phyloP scores from a whole-genome alignment of 208 protist species.

The Acanthamoeba sp. region DNA sequence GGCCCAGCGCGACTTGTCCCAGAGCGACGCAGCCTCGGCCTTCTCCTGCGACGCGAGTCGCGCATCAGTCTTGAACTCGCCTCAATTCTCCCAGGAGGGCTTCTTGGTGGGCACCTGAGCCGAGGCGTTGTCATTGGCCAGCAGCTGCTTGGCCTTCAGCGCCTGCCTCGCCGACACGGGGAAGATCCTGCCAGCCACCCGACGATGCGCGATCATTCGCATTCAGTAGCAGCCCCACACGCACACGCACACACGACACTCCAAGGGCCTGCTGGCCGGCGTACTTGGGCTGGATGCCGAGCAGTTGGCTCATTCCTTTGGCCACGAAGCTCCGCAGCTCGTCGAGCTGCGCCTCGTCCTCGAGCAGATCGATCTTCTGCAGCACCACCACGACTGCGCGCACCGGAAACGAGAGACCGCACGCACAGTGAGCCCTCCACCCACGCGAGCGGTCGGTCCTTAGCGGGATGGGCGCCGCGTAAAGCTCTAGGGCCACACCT shows the following conservation, averaged over 20 bases:
- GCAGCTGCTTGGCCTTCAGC: slow-evolving; percentile 76
- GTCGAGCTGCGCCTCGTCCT: slow-evolving; percentile 60
- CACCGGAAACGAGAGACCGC: not conserved
- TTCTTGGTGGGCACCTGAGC: no score
- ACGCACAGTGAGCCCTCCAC: not conserved
- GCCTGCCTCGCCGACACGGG: slow-evolving; percentile 75
- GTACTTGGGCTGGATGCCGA: slow-evolving; percentile 48
- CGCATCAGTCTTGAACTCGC: no score
- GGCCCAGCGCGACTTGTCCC: slow-evolving; percentile 71
- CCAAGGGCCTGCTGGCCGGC: not conserved
- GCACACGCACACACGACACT: not conserved
- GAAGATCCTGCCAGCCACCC: slow-evolving; percentile 67
- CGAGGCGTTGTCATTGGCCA: not conserved
- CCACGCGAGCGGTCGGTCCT: no score
- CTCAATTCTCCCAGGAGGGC: no score
- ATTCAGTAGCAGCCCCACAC: not conserved
- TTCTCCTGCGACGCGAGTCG: not conserved
- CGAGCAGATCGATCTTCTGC: slow-evolving; percentile 79
- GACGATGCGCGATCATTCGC: not conserved
- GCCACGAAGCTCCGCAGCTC: not conserved
- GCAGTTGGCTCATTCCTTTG: slow-evolving; percentile 47
- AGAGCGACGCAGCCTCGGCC: slow-evolving; percentile 6
- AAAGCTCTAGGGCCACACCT: no score
- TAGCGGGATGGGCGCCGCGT: no score
- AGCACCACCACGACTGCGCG: slow-evolving; percentile 78